Evolutionary conservation across 2,329 filamentous ascomycete genomes (phyloP), one percentile per base, ranked within the genome.

Genomic region (Eurotiales sp.): DNA sequence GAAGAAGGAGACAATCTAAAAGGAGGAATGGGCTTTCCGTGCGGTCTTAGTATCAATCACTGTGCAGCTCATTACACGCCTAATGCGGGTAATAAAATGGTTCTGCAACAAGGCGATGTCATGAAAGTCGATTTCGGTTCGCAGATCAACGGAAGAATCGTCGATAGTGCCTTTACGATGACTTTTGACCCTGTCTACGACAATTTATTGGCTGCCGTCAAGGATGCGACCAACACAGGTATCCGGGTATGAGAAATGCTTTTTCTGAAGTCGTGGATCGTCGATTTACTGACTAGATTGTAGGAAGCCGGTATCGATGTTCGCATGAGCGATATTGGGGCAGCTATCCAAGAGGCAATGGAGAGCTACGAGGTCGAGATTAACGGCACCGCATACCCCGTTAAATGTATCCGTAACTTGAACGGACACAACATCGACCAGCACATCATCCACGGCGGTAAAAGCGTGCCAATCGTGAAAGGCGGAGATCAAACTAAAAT

Each of bases 381-480:
- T 58, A 83, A 86, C 67, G 89, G 89, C 56, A 83, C 81, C 36
- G 90, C 84, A 11, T 83, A 88, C 63, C 89, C 87, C 0, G 80
- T 95, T 68, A 95, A 93, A 76, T 80, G 85, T 58, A 92, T 95
- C 65, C 85, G 87, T 58, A 93, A 93, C 73, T 77, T 95, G 55
- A 92, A 88, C 64, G 90, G 90, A 8, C 91, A 96, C 75, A 92
- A 88, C 59, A 96, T 96, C 64, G 79, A 88, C 51, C 90, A 84
- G 55, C 93, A 91, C 76, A 85, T 84, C 68, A 96, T 96, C 61
- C 91, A 96, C 73, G 90, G 91, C 52, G 87, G 70, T 48, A 96
- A 96, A 79, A 90, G 88, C 59, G 89, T 96, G 46, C 92, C 91
- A 0, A 96, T 96, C 63, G 90, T 96, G 57, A 95, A 95, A 77